Evolutionary conservation across 169 alveolate species (phyloP).

Genomic region (Eimeria maxima): DNA sequence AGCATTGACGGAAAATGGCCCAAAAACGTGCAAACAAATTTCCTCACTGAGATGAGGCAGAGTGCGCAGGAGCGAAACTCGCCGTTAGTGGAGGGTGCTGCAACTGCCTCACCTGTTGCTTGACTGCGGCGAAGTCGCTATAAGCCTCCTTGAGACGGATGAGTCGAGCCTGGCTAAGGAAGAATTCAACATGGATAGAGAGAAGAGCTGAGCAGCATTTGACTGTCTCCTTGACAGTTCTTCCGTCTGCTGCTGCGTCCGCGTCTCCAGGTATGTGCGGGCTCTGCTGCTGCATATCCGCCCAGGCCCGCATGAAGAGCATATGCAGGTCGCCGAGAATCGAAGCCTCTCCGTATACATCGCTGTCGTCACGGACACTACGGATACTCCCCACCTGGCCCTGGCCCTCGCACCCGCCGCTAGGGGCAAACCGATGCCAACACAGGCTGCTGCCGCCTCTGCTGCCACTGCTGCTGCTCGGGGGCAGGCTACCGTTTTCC

Average conservation of each 20-base stretch:
- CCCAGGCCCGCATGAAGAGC: conserved; percentile 6
- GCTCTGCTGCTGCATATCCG: conserved; percentile 7
- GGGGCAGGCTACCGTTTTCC: neutral
- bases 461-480: conserved; percentile 26
- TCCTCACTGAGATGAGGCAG: neutral
- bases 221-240: neutral
- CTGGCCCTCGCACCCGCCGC: neutral
- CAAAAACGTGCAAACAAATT: no score
- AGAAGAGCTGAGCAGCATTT: conserved; percentile 28
- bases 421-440: conserved; percentile 38
- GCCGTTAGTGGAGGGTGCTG: neutral
- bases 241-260: neutral
- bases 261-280: neutral
- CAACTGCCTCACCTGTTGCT: conserved; percentile 16
- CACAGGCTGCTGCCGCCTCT: conserved; percentile 37
- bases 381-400: no score
- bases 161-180: conserved; percentile 20
- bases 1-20: no score
- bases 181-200: neutral
- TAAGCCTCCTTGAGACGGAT: neutral
- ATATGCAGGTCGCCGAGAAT: conserved; percentile 4
- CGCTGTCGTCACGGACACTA: no score
- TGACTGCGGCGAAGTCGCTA: conserved; percentile 36
- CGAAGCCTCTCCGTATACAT: neutral
- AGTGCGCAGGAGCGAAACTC: neutral